These are phyloP conservation scores for Friedmanniomyces endolithicus DNA, from an alignment of 495 filamentous ascomycete genomes.

Conservation along the genomic window DNA sequence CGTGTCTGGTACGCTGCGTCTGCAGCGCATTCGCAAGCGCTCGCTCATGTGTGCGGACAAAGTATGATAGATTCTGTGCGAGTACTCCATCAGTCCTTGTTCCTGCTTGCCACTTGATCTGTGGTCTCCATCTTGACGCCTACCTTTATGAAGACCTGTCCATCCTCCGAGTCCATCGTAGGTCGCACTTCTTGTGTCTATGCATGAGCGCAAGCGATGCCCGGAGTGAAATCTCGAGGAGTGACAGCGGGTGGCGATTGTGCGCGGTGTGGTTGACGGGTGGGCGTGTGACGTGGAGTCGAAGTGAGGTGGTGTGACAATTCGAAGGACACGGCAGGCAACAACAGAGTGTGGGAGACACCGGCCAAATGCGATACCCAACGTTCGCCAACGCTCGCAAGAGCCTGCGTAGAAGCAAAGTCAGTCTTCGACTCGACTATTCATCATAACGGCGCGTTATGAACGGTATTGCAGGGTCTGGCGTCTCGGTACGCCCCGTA, in stretches of 20 bases:
- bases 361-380: not conserved
- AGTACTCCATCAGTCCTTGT: not conserved
- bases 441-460: no score
- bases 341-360: not conserved
- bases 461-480: no score
- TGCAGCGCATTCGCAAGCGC: conserved; percentile 92
- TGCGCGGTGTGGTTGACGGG: not conserved
- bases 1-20: conserved; percentile 54
- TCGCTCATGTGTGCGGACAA: conserved; percentile 94
- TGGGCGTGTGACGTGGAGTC: not conserved
- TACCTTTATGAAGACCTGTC: conserved; percentile 16
- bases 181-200: conserved; percentile 10
- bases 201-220: conserved; percentile 12
- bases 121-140: not conserved
- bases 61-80: conserved; percentile 77
- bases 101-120: not conserved
- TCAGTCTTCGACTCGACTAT: not conserved
- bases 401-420: not conserved
- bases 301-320: not conserved
- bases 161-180: conserved; percentile 23
- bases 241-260: not conserved
- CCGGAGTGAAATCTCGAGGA: not conserved
- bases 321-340: not conserved
- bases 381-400: not conserved
- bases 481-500: no score